Evolutionary conservation across 2,329 filamentous ascomycete genomes (phyloP), one percentile per base, ranked within the genome.

Genomic region (Fusarium odoratissimum): DNA sequence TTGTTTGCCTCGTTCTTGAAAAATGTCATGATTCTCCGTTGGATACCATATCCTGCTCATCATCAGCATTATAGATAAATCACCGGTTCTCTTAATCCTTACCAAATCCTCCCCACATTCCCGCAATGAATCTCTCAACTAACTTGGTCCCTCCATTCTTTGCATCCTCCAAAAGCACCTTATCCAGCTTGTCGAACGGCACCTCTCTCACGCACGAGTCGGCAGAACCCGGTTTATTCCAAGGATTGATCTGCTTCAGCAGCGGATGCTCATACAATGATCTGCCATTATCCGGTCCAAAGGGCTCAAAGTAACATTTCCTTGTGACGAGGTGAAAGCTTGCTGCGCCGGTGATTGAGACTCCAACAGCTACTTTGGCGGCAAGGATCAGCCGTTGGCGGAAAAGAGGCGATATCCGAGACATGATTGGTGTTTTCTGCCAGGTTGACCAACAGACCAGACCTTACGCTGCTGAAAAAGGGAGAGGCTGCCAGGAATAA

Each of bases 51-150:
- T 3, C 55, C 70, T 63, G n/a, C 1, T 9, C 3, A 1, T 11
- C 0, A 1, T 60, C 0, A 56, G 10, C n/a, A 16, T 13, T 5
- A 2, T 3, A 1, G 19, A 3, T 11, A 0, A 4, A 16, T 7
- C n/a, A 9, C 2, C 1, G 1, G 6, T 8, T 7, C 8, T 8
- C 2, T 0, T 5, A 4, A 9, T 4, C 41, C 60, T 46, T 49
- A 76, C 75, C 75, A 19, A 73, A 73, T 3, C 73, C 55, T 55
- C 75, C 75, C 75, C 73, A 77, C 52, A 70, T 68, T 12, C 75
- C 75, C 6, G 40, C 66, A 0, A 38, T 41, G 23, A 67, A 77
- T 5, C 46, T 67, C 46, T 77, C 75, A 31, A 75, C 44, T 12
- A 76, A 17, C 19, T 45, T 56, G 0, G 65, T 76, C 1, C 73